A percentile compares a stretch with the other conserved stretches of the same genome.
Conservation (phyloP, 305 asterid species). For the Rubia balearica region DNA sequence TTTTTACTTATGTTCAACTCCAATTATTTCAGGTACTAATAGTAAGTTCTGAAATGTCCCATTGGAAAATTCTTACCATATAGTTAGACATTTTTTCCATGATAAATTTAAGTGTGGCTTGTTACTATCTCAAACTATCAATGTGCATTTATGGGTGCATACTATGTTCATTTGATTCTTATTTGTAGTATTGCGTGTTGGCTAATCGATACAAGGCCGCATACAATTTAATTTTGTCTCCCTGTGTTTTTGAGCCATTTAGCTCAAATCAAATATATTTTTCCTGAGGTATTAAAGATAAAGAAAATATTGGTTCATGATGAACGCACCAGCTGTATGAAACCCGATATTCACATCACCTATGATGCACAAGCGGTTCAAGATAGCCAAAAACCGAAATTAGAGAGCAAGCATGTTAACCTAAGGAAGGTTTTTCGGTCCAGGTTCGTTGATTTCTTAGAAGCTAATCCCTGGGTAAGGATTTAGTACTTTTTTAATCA, state of each 20-base stretch:
- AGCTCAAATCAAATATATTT: conserved; percentile 70
- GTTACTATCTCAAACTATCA: conserved; percentile 8
- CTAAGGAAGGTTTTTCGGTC: conserved; percentile 54
- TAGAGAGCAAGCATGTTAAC: conserved; percentile 36
- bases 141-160: conserved; percentile 10
- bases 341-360: conserved; percentile 43
- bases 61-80: conserved; percentile 10
- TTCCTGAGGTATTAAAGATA: conserved; percentile 75
- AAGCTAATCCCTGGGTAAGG: conserved; percentile 67
- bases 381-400: conserved; percentile 33
- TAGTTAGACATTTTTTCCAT: not conserved
- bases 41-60: conserved; percentile 20
- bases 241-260: conserved; percentile 38
- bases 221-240: not conserved
- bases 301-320: conserved; percentile 54
- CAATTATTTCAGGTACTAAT: conserved; percentile 50
- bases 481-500: not conserved
- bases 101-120: not conserved
- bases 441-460: conserved; percentile 45
- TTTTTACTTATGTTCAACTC: conserved; percentile 39
- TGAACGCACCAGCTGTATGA: conserved; percentile 67
- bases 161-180: not conserved
- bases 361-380: conserved; percentile 28
- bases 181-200: not conserved
- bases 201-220: not conserved